A percentile compares a stretch with the other conserved stretches of the same genome.
These are phyloP conservation scores for Phytophthora multivora DNA, from an alignment of 352 stramenopile genomes.

Conservation along the genomic window DNA sequence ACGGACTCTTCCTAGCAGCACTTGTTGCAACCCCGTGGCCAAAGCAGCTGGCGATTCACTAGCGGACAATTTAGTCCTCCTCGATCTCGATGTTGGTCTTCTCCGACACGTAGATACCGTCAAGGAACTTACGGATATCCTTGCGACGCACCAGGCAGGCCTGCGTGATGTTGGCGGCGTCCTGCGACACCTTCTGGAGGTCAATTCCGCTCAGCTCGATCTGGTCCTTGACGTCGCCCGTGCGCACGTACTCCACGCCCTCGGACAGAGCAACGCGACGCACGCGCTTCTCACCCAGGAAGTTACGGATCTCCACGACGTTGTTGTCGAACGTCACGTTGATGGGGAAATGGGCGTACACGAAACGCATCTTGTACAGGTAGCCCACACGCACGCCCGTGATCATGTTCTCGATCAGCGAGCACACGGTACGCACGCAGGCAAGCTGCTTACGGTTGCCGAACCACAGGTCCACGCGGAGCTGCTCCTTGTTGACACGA, in stretches of 20 bases:
- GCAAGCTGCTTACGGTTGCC: constrained; percentile 98
- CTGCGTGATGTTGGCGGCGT: constrained; percentile 87
- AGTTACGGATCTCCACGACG: constrained; percentile 99
- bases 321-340: constrained; percentile 96
- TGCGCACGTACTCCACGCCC: constrained; percentile 95
- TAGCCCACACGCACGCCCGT: constrained; percentile 98
- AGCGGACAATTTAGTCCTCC: constrained; percentile 50
- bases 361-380: constrained; percentile 99
- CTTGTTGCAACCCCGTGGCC: constrained; percentile 12
- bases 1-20: constrained; percentile 37
- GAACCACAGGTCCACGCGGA: constrained; percentile 99
- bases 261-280: constrained; percentile 93
- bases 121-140: constrained; percentile 99
- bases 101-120: constrained; percentile 99
- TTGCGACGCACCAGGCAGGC: constrained; percentile 85
- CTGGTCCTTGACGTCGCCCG: constrained; percentile 98
- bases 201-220: constrained; percentile 98
- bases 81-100: constrained; percentile 90
- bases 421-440: constrained; percentile 98
- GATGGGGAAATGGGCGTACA: constrained; percentile 99
- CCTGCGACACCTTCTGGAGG: constrained; percentile 96
- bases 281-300: constrained; percentile 99
- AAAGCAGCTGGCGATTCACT: not conserved
- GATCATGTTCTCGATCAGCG: constrained; percentile 99
- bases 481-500: constrained; percentile 89